Evolutionary conservation across 139 green algal genomes (phyloP), one percentile per base, ranked within the genome.

Genomic region (Pseudopediastrum boryanum): DNA sequence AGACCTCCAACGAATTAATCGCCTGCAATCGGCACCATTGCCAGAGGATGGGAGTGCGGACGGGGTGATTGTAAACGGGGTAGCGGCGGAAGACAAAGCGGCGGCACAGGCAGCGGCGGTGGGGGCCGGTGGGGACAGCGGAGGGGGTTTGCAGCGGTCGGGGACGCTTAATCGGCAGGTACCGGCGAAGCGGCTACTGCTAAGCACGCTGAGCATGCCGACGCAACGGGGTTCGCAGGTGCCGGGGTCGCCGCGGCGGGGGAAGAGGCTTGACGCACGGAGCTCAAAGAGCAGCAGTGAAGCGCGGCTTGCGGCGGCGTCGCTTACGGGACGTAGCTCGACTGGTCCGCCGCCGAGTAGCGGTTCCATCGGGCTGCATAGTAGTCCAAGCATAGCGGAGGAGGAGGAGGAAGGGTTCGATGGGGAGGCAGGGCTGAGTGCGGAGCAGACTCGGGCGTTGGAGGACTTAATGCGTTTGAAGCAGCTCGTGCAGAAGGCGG

Each of bases 401-500:
- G 19, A 58, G 19, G 21, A n/a, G 19, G 21, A 58, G 48, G 16
- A n/a, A 21, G 16, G 16, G 48, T 21, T 21, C 48, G 16, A 21
- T 58, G 19, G 16, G 48, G 19, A n/a, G 48, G 48, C 21, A n/a
- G 16, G 16, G 16, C 16, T 21, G 16, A n/a, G 48, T 58, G 48
- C 48, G 48, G 21, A 16, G 48, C 48, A 16, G 16, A 58, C 48
- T 58, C 16, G 48, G 19, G 21, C 48, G 19, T 21, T 43, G 29
- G 61, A 6, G 33, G 33, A 70, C 61, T 29, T 41, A 5, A 9
- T 70, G 61, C 61, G 29, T 31, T 29, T 41, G 29, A 6, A 35
- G 31, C 74, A 74, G 74, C 42, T 81, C 62, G 74, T 81, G 35
- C 61, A 81, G 62, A 81, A 81, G 38, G 74, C 74, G 44, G 74